These are phyloP conservation scores for Sclerotinia glacialis DNA, from an alignment of 2,329 filamentous ascomycete genomes.

Conservation along the genomic window DNA sequence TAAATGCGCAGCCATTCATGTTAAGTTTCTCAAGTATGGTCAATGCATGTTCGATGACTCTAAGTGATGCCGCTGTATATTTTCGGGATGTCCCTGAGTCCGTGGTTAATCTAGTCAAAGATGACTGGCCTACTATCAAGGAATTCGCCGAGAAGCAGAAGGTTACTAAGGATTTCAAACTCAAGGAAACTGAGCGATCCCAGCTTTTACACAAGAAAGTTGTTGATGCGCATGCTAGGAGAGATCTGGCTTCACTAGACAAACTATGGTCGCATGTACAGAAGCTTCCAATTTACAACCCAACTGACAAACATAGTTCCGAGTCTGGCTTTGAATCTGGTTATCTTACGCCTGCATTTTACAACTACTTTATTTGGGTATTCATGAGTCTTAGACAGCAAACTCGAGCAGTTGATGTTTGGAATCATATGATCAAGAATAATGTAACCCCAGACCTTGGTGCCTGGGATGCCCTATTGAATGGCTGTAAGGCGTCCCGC, in stretches of 20 bases:
- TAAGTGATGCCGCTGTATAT: conserved; percentile 5
- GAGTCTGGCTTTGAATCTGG: conserved; percentile 18
- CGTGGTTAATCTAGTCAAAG: conserved; percentile 28
- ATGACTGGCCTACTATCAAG: conserved; percentile 26
- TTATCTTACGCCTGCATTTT: conserved; percentile 38
- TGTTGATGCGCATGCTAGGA: conserved; percentile 29
- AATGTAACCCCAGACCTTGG: conserved; percentile 57
- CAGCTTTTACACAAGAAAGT: conserved; percentile 27
- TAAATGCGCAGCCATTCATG: conserved; percentile 1
- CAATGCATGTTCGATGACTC: conserved; percentile 4
- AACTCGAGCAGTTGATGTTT: conserved; percentile 50
- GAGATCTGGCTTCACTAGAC: conserved; percentile 31
- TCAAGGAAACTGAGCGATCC: not conserved
- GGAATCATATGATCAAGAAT: conserved; percentile 54
- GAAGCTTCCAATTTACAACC: conserved; percentile 29
- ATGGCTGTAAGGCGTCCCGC: conserved; percentile 61
- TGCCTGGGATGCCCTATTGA: conserved; percentile 72
- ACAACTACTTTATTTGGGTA: conserved; percentile 47
- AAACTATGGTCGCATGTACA: conserved; percentile 32
- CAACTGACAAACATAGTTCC: not conserved
- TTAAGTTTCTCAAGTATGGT: conserved; percentile 2
- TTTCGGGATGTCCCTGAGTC: conserved; percentile 3
- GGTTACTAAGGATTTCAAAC: not conserved
- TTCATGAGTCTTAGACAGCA: conserved; percentile 47
- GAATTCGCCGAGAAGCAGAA: conserved; percentile 14